Conservation (phyloP, 768 basidiomycete species). For the Hortiboletus campestris region DNA sequence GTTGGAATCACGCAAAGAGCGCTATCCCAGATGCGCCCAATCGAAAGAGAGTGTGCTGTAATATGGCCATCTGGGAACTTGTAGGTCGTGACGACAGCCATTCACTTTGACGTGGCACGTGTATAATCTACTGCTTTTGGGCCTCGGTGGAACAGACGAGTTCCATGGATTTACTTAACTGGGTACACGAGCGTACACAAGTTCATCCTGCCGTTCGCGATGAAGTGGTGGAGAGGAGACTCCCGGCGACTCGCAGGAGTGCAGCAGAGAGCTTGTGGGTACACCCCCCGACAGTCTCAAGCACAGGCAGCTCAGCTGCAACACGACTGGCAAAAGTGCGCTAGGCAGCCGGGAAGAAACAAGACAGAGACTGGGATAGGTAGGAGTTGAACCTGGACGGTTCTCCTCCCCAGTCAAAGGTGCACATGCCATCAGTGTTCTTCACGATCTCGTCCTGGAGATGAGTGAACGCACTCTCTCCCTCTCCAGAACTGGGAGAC, state of each 20-base stretch:
- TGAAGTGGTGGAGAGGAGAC: conserved; percentile 28
- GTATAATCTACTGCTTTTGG: conserved; percentile 9
- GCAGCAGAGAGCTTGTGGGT: conserved; percentile 15
- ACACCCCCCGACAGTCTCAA: conserved; percentile 13
- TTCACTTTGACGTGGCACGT: conserved; percentile 24
- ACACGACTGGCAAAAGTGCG: conserved; percentile 1
- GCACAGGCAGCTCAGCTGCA: background rate
- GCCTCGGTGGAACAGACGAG: conserved; percentile 6
- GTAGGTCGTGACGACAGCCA: conserved; percentile 10
- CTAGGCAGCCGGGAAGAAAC: conserved; percentile 18
- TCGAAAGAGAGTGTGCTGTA: conserved; percentile 9
- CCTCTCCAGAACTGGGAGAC: conserved; percentile 31
- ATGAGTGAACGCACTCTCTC: conserved; percentile 21
- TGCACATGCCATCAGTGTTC: conserved; percentile 23
- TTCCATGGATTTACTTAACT: conserved; percentile 12
- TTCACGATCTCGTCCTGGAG: conserved; percentile 31
- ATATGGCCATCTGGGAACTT: conserved; percentile 3
- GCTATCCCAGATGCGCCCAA: conserved; percentile 27
- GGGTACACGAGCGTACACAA: conserved; percentile 24
- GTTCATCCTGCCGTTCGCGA: conserved; percentile 31
- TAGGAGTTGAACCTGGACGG: conserved; percentile 29
- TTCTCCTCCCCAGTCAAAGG: conserved; percentile 29
- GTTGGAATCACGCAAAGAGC: conserved; percentile 9
- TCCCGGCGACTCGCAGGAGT: conserved; percentile 14
- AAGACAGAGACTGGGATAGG: conserved; percentile 23